Percentiles rank a stretch among this genome's conserved stretches.
Evolutionary conservation across 345 rosid species (phyloP).

Genomic region (Diplotaxis tenuifolia): DNA sequence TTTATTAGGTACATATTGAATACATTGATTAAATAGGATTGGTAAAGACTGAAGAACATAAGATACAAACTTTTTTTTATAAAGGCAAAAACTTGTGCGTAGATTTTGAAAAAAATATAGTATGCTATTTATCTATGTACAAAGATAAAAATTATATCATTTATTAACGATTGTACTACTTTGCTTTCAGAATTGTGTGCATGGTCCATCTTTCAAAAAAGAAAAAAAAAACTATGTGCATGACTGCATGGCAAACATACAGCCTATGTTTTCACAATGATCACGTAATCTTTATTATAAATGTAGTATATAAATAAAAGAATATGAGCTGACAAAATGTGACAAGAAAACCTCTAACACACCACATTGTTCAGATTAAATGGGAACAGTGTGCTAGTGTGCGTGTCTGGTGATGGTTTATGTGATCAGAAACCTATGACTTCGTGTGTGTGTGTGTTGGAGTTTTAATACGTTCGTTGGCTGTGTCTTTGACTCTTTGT

Average conservation of each 20-base stretch:
- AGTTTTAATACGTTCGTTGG: background rate
- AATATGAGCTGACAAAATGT: background rate
- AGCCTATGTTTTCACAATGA: background rate
- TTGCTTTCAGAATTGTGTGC: background rate
- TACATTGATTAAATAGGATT: background rate
- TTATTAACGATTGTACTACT: background rate
- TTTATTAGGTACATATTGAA: background rate
- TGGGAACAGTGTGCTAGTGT: too few relatives aligned
- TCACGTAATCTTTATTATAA: background rate
- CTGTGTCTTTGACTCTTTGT: background rate
- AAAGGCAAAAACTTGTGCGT: background rate
- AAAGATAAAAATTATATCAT: background rate
- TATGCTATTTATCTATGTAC: background rate
- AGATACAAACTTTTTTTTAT: background rate
- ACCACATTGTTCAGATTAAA: too few relatives aligned
- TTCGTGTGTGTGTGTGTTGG: slow-evolving; percentile 12
- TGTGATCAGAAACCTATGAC: background rate
- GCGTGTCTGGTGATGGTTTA: background rate
- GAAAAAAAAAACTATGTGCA: background rate
- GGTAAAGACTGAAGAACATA: background rate
- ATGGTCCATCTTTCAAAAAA: background rate
- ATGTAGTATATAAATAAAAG: too few relatives aligned
- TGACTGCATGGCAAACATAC: background rate
- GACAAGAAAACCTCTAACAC: background rate
- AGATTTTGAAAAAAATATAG: background rate